Evolutionary conservation across 2,329 filamentous ascomycete species (phyloP).

Genomic region (Amesomyces nigricolor): DNA sequence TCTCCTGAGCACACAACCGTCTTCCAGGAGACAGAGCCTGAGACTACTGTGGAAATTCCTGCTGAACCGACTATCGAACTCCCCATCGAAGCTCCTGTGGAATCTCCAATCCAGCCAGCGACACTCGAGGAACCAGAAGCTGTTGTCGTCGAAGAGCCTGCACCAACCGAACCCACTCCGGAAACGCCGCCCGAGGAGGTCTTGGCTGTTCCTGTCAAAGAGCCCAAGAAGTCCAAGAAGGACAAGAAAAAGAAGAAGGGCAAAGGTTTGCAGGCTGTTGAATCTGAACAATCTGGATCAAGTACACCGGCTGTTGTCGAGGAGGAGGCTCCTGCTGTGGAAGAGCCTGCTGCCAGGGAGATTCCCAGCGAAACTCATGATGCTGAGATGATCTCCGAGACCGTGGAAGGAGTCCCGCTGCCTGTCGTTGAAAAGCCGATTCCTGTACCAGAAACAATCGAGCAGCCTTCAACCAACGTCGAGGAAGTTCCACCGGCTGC

Average conservation of each 20-base stretch:
- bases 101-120: neutral
- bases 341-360: neutral
- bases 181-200: neutral
- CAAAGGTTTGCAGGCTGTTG: neutral
- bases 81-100: neutral
- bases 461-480: neutral
- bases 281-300: conserved; percentile 1
- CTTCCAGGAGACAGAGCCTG: neutral
- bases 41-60: neutral
- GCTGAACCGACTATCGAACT: neutral
- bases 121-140: neutral
- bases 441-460: neutral
- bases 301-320: conserved; percentile 7
- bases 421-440: neutral
- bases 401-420: no score
- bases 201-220: conserved; percentile 19
- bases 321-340: neutral
- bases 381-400: neutral
- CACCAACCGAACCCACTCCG: neutral
- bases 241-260: conserved; percentile 24
- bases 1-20: neutral
- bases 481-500: neutral
- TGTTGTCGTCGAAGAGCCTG: neutral
- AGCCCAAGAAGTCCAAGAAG: conserved; percentile 31
- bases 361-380: neutral